Conservation (phyloP, 805 yeast genomes). For the Cyberlindnera mrakii region DNA sequence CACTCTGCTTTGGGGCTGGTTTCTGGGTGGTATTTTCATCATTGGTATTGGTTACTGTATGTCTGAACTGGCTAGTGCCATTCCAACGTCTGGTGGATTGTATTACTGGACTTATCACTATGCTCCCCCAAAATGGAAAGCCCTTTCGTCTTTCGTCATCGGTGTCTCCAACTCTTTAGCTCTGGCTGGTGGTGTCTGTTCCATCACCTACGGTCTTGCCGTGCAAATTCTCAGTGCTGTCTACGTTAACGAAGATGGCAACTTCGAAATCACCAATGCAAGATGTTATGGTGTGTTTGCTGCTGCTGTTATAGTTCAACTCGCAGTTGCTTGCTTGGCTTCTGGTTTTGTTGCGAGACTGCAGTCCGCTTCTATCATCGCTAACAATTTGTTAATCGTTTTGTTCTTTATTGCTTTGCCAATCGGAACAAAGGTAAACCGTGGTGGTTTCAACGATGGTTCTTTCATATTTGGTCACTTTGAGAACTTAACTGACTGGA, state of each 20-base stretch:
- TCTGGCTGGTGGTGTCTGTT: constrained; percentile 53
- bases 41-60: constrained; percentile 49
- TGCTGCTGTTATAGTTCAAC: constrained; percentile 46
- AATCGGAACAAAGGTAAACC: constrained; percentile 35
- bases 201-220: constrained; percentile 61
- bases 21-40: constrained; percentile 47
- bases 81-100: constrained; percentile 70
- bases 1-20: constrained; percentile 62
- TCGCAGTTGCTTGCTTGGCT: constrained; percentile 44
- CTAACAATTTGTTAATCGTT: constrained; percentile 42
- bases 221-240: constrained; percentile 49
- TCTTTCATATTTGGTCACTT: constrained; percentile 48
- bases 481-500: constrained; percentile 46
- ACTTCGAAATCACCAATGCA: constrained; percentile 46
- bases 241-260: constrained; percentile 32
- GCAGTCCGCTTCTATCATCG: constrained; percentile 48
- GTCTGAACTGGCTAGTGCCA: constrained; percentile 54
- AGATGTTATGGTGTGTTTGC: constrained; percentile 56
- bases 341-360: constrained; percentile 47
- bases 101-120: constrained; percentile 57
- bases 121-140: constrained; percentile 45
- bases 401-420: constrained; percentile 51
- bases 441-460: constrained; percentile 34
- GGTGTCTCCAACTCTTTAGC: constrained; percentile 63
- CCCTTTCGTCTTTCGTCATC: constrained; percentile 48